These are phyloP conservation scores for Spatholobus suberectus DNA, from an alignment of 306 rosid genomes.

Conservation along the genomic window DNA sequence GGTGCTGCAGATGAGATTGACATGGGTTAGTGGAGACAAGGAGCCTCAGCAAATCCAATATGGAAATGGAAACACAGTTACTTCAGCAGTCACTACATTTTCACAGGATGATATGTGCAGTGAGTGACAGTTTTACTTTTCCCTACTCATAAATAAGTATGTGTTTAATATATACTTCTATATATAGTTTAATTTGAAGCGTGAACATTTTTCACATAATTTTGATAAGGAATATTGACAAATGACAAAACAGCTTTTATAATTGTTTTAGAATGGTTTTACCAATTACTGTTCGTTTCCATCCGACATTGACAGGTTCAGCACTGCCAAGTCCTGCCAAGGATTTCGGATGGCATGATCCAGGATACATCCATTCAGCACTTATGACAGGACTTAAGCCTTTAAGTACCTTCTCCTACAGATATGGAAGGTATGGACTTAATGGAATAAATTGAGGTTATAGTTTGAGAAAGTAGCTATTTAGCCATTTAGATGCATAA, in stretches of 20 bases:
- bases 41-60: slow-evolving; percentile 74
- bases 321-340: slow-evolving; percentile 72
- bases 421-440: slow-evolving; percentile 77
- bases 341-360: slow-evolving; percentile 98
- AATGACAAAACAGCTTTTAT: background rate
- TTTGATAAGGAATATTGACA: background rate
- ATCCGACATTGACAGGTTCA: slow-evolving; percentile 49
- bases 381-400: slow-evolving; percentile 81
- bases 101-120: slow-evolving; percentile 80
- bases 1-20: slow-evolving; percentile 71
- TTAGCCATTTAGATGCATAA: background rate
- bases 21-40: slow-evolving; percentile 90
- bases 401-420: slow-evolving; percentile 64
- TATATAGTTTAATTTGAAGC: background rate
- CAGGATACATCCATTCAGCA: slow-evolving; percentile 91
- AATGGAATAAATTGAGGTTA: background rate
- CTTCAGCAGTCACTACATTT: slow-evolving; percentile 72
- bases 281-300: background rate
- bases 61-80: slow-evolving; percentile 53
- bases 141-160: background rate
- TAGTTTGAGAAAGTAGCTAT: slow-evolving; percentile 13
- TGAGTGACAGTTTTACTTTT: slow-evolving; percentile 47
- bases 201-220: background rate
- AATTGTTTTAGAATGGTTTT: background rate
- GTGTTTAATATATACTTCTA: background rate